Conservation (phyloP, 2,329 filamentous ascomycete genomes). For the Pseudogymnoascus pannorum region DNA sequence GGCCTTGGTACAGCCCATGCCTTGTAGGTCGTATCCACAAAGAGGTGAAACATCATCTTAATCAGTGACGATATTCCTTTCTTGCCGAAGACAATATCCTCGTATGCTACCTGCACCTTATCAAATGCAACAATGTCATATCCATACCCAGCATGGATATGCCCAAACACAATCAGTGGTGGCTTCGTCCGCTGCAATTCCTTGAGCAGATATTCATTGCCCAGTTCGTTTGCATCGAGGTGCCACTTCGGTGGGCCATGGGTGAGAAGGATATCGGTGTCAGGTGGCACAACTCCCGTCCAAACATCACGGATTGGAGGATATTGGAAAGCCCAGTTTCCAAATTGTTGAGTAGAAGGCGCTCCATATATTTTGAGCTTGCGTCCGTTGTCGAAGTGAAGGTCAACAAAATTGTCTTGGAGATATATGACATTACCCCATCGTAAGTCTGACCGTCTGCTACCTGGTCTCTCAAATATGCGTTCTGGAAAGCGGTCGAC, state of each 20-base stretch:
- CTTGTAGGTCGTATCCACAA: neutral
- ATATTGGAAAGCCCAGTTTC: neutral
- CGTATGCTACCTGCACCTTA: conserved; percentile 37
- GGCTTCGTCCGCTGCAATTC: conserved; percentile 55
- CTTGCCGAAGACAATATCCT: neutral
- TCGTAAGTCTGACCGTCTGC: conserved; percentile 45
- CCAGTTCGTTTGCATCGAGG: conserved; percentile 39
- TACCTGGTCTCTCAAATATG: neutral
- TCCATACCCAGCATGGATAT: conserved; percentile 57
- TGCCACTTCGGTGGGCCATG: conserved; percentile 58
- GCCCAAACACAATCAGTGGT: conserved; percentile 56
- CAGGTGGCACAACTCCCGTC: conserved; percentile 46
- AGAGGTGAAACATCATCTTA: neutral
- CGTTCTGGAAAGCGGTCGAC: conserved; percentile 30
- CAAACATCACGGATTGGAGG: conserved; percentile 45
- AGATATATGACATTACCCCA: conserved; percentile 65
- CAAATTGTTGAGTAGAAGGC: conserved; percentile 59
- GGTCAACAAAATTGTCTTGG: conserved; percentile 56
- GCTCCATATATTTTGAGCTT: conserved; percentile 69
- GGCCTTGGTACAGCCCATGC: neutral
- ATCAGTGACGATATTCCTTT: neutral
- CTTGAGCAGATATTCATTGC: conserved; percentile 48
- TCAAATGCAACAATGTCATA: conserved; percentile 55
- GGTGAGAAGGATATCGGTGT: conserved; percentile 57
- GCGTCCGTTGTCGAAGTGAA: conserved; percentile 54